Evolutionary conservation across 768 basidiomycete genomes (phyloP).

Genomic region (Floccularia luteovirens): DNA sequence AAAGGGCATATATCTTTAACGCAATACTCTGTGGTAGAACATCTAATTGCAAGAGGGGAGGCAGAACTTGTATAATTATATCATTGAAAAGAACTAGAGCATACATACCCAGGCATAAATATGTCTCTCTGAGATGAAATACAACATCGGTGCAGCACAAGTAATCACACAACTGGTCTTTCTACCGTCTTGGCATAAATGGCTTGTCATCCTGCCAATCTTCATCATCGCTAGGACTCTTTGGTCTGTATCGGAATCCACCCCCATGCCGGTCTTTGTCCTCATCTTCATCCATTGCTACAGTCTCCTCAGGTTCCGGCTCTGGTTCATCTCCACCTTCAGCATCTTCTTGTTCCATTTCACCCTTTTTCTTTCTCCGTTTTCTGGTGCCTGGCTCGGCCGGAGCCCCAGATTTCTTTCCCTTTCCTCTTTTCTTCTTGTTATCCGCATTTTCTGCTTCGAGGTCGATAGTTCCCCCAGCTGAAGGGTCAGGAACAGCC

Average conservation of each 20-base stretch:
- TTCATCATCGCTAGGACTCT: conserved; percentile 30
- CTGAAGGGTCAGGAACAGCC: conserved; percentile 79
- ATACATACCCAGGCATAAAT: background rate
- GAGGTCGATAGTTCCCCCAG: conserved; percentile 71
- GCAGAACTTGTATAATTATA: conserved; percentile 60
- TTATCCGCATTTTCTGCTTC: conserved; percentile 50
- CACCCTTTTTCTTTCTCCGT: conserved; percentile 41
- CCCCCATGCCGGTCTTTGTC: conserved; percentile 7
- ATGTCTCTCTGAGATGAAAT: background rate
- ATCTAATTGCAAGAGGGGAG: conserved; percentile 63
- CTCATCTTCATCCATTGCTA: conserved; percentile 28
- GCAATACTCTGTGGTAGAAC: conserved; percentile 70
- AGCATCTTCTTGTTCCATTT: conserved; percentile 22
- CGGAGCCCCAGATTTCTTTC: conserved; percentile 35
- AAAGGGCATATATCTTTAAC: conserved; percentile 79
- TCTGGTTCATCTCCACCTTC: conserved; percentile 25
- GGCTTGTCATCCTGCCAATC: conserved; percentile 36
- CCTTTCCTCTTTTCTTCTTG: conserved; percentile 55
- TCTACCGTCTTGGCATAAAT: conserved; percentile 28
- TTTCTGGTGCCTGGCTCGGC: conserved; percentile 27
- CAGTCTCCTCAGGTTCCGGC: conserved; percentile 17
- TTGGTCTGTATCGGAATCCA: conserved; percentile 24
- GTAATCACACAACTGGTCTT: conserved; percentile 2
- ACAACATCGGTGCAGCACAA: background rate
- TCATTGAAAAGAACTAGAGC: background rate